Evolutionary conservation across 441 rosid species (phyloP), one percentile per base, ranked within the genome.

Genomic region (Eutrema salsugineum): DNA sequence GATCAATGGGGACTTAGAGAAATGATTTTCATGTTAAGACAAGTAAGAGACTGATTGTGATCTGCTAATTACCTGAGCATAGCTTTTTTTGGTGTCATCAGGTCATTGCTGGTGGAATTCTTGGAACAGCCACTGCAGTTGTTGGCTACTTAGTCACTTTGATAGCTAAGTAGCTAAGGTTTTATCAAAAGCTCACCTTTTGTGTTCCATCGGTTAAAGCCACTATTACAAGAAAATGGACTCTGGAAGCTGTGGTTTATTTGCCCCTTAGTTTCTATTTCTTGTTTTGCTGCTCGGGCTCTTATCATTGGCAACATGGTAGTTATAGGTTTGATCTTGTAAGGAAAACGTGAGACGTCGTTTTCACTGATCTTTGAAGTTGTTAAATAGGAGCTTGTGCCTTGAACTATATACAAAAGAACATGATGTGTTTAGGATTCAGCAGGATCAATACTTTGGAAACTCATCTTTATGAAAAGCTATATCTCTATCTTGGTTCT

Each of bases 81-180:
- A 51, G 32, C 22, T 70, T 24, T 71, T 56, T 30, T 70, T 16
- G 68, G 24, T n/a, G 27, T 61, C 77, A 39, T 51, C 81, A 94
- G 99, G 99, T 92, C 24, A 27, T 88, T 60, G 97, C 87, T 11
- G 99, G 99, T 59, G 85, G 87, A 24, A 64, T 91, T 47, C 94
- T 94, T 11, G 99, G 99, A 50, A 72, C 78, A 32, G 72, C 69
- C 9, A 88, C 97, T 4, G 88, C 94, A 22, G 62, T 66, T 63
- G 44, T 70, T 42, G 93, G 91, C 39, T 80, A 83, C 73, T 22
- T 88, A 55, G 81, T 90, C 75, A 57, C 54, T 53, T 43, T 68
- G 40, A 9, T 68, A 36, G 70, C 27, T 6, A 57, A 53, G 42
- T 75, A 50, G 68, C 39, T 17, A 20, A 50, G 8, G 33, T 44